Percentiles rank a stretch among this genome's conserved stretches.
Conservation (phyloP, 129 eudicot genomes). For the Flaveria linearis region DNA sequence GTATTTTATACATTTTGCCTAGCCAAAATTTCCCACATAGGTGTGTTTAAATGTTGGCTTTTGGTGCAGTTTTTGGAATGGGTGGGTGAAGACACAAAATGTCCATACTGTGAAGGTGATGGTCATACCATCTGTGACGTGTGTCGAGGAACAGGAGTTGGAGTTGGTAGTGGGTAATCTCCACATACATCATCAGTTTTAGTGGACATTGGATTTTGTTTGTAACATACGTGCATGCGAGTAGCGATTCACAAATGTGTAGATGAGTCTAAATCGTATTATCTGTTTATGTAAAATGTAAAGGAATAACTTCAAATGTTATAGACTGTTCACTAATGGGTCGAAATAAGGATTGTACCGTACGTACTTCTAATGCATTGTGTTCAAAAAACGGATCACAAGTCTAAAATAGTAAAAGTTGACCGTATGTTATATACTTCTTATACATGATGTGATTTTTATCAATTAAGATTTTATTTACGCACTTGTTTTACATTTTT, state of each 20-base stretch:
- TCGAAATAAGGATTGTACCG: neutral
- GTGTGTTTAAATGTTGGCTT: slow-evolving; percentile 1
- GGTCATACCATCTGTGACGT: slow-evolving; percentile 63
- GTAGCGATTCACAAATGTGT: slow-evolving; percentile 17
- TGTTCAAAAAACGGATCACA: no score
- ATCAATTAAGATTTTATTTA: no score
- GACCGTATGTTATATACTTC: no score
- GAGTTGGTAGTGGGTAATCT: slow-evolving; percentile 8
- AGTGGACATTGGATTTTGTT: neutral
- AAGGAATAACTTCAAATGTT: no score
- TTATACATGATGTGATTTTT: no score
- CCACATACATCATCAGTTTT: slow-evolving; percentile 1
- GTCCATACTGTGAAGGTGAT: slow-evolving; percentile 79
- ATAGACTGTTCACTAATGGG: neutral
- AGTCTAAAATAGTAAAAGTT: no score
- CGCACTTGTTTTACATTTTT: no score
- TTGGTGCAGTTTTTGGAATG: slow-evolving; percentile 88
- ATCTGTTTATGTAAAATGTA: neutral
- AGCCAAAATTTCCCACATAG: neutral
- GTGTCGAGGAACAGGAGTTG: slow-evolving; percentile 58
- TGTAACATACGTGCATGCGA: slow-evolving; percentile 1
- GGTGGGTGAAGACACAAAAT: slow-evolving; percentile 84
- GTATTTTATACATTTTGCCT: neutral
- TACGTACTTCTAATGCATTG: no score
- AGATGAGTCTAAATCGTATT: slow-evolving; percentile 8